These are phyloP conservation scores for Diaporthe ilicicola DNA, from an alignment of 2,329 filamentous ascomycete genomes.

Conservation along the genomic window DNA sequence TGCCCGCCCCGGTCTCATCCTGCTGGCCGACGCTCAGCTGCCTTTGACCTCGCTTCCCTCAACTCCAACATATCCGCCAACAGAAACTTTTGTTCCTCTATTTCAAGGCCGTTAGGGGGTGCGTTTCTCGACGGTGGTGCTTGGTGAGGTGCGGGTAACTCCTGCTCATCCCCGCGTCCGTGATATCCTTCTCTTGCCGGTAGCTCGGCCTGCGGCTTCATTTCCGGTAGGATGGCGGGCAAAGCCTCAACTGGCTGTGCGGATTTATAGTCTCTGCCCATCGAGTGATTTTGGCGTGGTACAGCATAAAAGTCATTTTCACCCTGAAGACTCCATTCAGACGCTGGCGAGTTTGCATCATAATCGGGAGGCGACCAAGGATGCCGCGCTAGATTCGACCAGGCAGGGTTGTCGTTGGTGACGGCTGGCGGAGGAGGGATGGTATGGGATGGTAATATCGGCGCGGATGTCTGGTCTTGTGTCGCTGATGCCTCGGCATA, in stretches of 20 bases:
- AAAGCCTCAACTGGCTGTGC: conserved; percentile 23
- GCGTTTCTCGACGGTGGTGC: conserved; percentile 23
- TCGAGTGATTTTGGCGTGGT: not conserved
- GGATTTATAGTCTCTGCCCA: not conserved
- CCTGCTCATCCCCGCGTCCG: conserved; percentile 30
- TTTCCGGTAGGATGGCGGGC: conserved; percentile 29
- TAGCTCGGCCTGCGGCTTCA: conserved; percentile 32
- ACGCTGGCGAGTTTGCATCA: conserved; percentile 23
- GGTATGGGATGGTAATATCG: not conserved
- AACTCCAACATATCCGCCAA: conserved; percentile 28
- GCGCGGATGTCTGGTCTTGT: conserved; percentile 2
- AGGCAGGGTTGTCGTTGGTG: conserved; percentile 13
- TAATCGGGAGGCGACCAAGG: conserved; percentile 33
- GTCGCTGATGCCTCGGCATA: conserved; percentile 21
- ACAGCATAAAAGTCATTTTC: conserved; percentile 22
- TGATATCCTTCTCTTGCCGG: conserved; percentile 27
- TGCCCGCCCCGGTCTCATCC: conserved; percentile 6
- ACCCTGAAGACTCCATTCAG: conserved; percentile 27
- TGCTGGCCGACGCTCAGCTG: conserved; percentile 8
- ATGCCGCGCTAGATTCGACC: conserved; percentile 25
- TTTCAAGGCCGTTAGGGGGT: conserved; percentile 28
- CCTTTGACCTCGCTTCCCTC: conserved; percentile 22
- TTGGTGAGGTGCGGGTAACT: conserved; percentile 31
- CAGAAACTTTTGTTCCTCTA: conserved; percentile 32
- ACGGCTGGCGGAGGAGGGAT: conserved; percentile 16